Evolutionary conservation across 257 asterid genomes (phyloP).

Genomic region (Solanum acaule): DNA sequence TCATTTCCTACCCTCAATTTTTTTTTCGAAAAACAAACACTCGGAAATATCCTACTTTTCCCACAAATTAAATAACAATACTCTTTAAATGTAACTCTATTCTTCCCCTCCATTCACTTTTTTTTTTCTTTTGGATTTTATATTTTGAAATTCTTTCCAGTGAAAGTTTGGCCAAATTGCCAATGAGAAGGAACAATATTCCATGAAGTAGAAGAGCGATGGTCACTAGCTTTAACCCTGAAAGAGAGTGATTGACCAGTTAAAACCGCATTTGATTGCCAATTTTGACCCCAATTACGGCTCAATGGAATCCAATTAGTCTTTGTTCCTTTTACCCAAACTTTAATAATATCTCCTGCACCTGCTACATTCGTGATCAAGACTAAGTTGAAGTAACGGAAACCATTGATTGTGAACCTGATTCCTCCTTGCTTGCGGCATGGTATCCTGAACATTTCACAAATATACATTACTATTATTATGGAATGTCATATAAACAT

Average conservation of each 20-base stretch:
- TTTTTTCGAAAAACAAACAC: background rate
- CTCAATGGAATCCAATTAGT: slow-evolving; percentile 19
- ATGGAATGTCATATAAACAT: no score
- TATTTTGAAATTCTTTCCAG: slow-evolving; percentile 16
- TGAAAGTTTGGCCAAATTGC: slow-evolving; percentile 30
- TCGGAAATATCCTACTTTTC: background rate
- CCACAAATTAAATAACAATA: background rate
- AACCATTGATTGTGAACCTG: slow-evolving; percentile 20
- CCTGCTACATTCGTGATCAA: slow-evolving; percentile 20
- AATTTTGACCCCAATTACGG: slow-evolving; percentile 27
- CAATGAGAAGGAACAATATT: slow-evolving; percentile 17
- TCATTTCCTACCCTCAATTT: background rate
- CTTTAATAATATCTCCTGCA: slow-evolving; percentile 15
- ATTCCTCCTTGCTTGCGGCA: slow-evolving; percentile 23
- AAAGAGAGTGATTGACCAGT: slow-evolving; percentile 20
- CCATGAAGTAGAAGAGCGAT: slow-evolving; percentile 23
- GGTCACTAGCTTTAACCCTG: slow-evolving; percentile 20
- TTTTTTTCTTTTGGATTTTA: background rate
- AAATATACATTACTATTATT: background rate
- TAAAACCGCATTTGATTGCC: slow-evolving; percentile 12
- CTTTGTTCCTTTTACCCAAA: slow-evolving; percentile 20
- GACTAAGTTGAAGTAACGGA: slow-evolving; percentile 21
- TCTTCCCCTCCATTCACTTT: no score
- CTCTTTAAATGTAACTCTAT: background rate
- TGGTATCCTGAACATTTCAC: slow-evolving; percentile 4